Base-by-base conservation (phyloP, 2,329 filamentous ascomycete species). In the Fusarium nygamai region DNA sequence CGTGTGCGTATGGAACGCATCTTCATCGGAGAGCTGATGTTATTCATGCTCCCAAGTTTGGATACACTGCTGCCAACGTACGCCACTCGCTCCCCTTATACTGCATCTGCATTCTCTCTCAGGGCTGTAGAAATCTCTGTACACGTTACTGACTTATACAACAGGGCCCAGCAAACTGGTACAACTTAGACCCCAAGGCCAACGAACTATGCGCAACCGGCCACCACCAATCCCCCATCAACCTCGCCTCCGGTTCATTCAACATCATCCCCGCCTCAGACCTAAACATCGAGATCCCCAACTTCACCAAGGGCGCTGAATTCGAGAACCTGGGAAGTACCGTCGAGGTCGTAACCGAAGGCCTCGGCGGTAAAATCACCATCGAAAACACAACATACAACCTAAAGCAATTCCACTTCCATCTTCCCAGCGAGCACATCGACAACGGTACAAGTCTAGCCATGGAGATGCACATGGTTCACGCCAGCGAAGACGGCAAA, bases 401-500 rank as follows among this genome's bases (percentile, higher is more conserved):
- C 0, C 82, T 90, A 20, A 81, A 81, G 53, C 89, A 91, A 73
- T 90, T 90, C 81, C 89, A 91, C 80, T 89, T 91, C 81, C 89
- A 91, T 77, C 87, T 88, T 0, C 88, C 89, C 1, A 88, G 87
- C 48, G 89, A 91, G 82, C 89, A 91, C 75, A 84, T 86, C 53
- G 82, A 90, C 78, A 73, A 84, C 77, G 79, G 84, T 13, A 73
- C 71, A 1, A 79, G 76, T 54, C 64, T 73, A 53, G 76, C 78
- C 31, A 80, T 80, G 80, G 72, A 83, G 77, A 72, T 77, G 70
- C 78, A 81, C 65, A 76, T 81, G 72, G 80, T 80, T 4, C 81
- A 79, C 60, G 22, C 73, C 16, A 74, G 72, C 19, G 62, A 56
- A 4, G 72, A 64, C 3, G 48, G 63, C 4, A 44, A 77, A 19